These are phyloP conservation scores for Vanilla planifolia DNA, from an alignment of 106 monocot genomes.

Conservation along the genomic window DNA sequence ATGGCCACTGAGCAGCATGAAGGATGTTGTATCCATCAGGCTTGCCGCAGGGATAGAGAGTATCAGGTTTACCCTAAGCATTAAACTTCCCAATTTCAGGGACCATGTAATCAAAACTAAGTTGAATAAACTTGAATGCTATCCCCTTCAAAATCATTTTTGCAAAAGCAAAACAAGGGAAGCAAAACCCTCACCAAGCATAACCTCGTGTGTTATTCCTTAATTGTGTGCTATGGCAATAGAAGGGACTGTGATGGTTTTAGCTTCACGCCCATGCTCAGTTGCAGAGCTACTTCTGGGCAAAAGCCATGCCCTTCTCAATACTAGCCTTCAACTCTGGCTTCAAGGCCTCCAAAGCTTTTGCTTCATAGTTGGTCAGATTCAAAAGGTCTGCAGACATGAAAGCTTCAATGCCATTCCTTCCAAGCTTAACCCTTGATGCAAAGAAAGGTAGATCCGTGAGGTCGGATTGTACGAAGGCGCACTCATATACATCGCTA, in stretches of 20 bases:
- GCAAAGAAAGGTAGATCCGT: slow-evolving; percentile 22
- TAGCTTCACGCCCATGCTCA: slow-evolving; percentile 3
- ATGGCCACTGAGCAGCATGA: slow-evolving; percentile 14
- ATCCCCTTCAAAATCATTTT: too few species aligned
- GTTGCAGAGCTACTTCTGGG: slow-evolving; percentile 10
- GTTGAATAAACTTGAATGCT: too few species aligned
- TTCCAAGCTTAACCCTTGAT: slow-evolving; percentile 22
- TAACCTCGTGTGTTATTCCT: too few species aligned
- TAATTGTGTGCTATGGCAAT: too few species aligned
- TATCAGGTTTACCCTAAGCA: too few species aligned
- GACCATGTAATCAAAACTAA: too few species aligned
- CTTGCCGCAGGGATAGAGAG: too few species aligned
- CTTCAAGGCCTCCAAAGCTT: slow-evolving; percentile 21
- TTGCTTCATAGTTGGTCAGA: slow-evolving; percentile 11
- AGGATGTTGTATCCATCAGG: slow-evolving; percentile 30
- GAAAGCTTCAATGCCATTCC: slow-evolving; percentile 15
- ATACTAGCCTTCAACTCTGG: slow-evolving; percentile 21
- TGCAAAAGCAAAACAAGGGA: too few species aligned
- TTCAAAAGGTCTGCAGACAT: slow-evolving; percentile 6
- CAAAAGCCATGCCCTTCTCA: slow-evolving; percentile 24
- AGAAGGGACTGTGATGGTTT: too few species aligned
- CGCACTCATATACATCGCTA: slow-evolving; percentile 16
- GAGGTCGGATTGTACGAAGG: slow-evolving; percentile 16
- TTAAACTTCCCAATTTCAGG: too few species aligned
- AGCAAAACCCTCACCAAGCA: too few species aligned